Evolutionary conservation across 73 alveolate genomes (phyloP), one percentile per base, ranked within the genome.

Genomic region (Paramecium octaurelia): DNA sequence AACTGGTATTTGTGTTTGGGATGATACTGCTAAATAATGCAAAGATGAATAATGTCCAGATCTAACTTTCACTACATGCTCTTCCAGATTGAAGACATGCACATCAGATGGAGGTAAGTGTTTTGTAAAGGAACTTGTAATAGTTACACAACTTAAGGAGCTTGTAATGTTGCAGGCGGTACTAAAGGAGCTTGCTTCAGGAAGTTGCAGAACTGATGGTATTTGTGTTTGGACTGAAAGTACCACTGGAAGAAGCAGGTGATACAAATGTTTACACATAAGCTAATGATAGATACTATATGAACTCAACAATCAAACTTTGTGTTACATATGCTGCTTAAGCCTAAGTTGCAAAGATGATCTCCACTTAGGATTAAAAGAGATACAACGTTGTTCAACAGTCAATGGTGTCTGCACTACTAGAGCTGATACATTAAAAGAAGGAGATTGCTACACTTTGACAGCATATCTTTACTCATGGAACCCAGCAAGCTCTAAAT

Each of bases 151-250:
- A 6, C 44, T 2, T 27, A 2, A 64, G 21, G 50, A 11, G 46
- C 46, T 11, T 64, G 84, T 12, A 31, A 64, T 11, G 48, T 64
- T 31, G 84, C 60, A 35, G 40, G 46, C 35, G 59, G 87, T 73
- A 36, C 59, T 29, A 68, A 73, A 73, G 87, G 87, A 29, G 46
- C 40, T 12, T 73, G 87, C 46, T 29, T 35, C 46, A 11, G 57
- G 60, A 35, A 73, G 20, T 35, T 73, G 87, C 46, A 38, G 59
- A 73, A 43, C 84, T 64, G 84, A 64, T 64, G 84, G 84, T 12
- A 64, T 64, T 64, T 64, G 84, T 64, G 46, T 64, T 34, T 64
- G 42, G 84, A 64, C 42, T 64, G 84, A 34, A 64, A 64, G 50
- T 14, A 64, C 84, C 6, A 27, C 84, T 34, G 46, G 35, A 64